Conservation (phyloP, 345 rosid species). For the Eucalyptus curtisii region DNA sequence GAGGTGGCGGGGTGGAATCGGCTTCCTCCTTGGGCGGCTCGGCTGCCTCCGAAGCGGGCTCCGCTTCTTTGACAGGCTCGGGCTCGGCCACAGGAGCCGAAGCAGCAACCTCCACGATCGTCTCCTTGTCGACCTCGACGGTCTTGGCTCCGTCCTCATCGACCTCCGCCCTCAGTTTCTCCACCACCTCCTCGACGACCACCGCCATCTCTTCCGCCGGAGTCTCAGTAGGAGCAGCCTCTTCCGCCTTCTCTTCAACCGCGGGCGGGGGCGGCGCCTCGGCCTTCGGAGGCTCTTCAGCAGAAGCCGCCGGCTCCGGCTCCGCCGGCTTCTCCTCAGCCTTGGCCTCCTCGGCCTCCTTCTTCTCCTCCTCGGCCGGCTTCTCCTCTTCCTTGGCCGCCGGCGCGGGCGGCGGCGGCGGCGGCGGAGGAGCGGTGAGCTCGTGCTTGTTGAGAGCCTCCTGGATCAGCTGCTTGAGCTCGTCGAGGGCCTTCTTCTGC, state of each 20-base stretch:
- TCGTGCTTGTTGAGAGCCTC: conserved; percentile 8
- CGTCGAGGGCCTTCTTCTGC: conserved; percentile 11
- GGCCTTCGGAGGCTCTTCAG: neutral
- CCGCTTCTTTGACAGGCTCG: neutral
- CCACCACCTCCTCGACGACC: conserved; percentile 15
- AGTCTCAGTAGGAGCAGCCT: conserved; percentile 30
- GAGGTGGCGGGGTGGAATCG: neutral
- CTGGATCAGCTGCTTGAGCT: conserved; percentile 5
- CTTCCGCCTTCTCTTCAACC: conserved; percentile 19
- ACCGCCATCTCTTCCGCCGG: neutral
- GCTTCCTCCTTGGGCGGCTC: neutral
- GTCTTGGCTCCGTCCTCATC: conserved; percentile 89
- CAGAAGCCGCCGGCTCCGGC: conserved; percentile 3
- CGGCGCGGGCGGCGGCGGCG: neutral
- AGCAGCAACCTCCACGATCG: conserved; percentile 38
- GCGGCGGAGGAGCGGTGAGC: neutral
- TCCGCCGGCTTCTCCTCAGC: conserved; percentile 48
- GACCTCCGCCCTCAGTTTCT: conserved; percentile 17
- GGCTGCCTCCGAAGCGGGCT: conserved; percentile 11
- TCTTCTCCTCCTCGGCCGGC: neutral
- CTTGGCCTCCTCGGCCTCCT: conserved; percentile 30
- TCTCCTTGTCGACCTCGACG: conserved; percentile 81
- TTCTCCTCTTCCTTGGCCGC: conserved; percentile 1
- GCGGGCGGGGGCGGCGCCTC: conserved; percentile 4
- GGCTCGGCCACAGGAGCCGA: conserved; percentile 6